These are phyloP conservation scores for Blastomyces percursus DNA, from an alignment of 2,329 filamentous ascomycete species.

Conservation along the genomic window DNA sequence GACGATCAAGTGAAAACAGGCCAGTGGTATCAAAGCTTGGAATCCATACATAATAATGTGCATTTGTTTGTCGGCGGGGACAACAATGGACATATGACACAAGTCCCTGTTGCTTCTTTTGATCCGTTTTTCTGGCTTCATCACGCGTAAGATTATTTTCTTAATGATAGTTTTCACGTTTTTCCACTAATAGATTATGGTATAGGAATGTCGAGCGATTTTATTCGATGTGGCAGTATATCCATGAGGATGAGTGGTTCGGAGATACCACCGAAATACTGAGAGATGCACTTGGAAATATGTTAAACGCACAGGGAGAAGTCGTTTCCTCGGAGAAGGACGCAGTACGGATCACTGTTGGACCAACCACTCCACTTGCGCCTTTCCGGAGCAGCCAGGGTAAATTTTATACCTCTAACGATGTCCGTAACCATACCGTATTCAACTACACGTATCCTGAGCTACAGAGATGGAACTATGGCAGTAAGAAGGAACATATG, in stretches of 20 bases:
- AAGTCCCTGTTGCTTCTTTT: conserved; percentile 60
- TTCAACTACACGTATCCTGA: conserved; percentile 6
- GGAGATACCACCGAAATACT: neutral
- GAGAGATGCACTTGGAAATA: neutral
- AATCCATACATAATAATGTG: conserved; percentile 38
- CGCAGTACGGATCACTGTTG: neutral
- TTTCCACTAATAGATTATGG: neutral
- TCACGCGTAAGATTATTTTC: conserved; percentile 33
- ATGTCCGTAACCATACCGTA: neutral
- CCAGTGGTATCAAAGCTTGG: conserved; percentile 22
- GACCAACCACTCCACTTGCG: neutral
- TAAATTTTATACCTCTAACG: conserved; percentile 4
- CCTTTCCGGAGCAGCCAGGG: conserved; percentile 1
- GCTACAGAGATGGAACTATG: conserved; percentile 1
- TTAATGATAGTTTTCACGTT: neutral
- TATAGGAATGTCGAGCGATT: conserved; percentile 5
- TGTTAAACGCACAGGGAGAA: neutral
- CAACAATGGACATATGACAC: conserved; percentile 55
- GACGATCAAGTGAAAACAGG: conserved; percentile 17
- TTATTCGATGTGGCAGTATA: conserved; percentile 5
- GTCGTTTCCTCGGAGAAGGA: neutral
- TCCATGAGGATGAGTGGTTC: conserved; percentile 5
- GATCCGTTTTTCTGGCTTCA: conserved; percentile 72
- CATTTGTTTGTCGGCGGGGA: conserved; percentile 45
- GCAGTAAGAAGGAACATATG: neutral